Conservation (phyloP, 768 basidiomycete genomes). For the Boletus rubroflammeus region DNA sequence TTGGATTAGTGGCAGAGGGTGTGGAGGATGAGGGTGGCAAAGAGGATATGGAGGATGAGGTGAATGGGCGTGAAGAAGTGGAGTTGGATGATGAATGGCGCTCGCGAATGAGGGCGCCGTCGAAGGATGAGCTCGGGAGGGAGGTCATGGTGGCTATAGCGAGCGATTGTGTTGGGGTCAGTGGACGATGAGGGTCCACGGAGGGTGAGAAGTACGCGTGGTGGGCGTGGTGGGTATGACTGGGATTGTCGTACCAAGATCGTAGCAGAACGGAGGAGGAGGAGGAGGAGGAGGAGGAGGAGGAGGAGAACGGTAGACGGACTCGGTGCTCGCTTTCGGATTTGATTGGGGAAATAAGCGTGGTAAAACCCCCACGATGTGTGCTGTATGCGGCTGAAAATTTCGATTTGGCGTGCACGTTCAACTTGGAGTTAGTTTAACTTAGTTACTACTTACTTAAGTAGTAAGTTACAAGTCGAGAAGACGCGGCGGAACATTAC, state of each 20-base stretch:
- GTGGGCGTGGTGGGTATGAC: neutral
- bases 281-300: too few species aligned
- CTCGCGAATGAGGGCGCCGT: constrained; percentile 21
- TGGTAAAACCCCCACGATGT: neutral
- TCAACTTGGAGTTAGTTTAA: too few species aligned
- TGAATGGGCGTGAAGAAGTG: constrained; percentile 31
- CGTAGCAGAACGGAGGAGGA: neutral
- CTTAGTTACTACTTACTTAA: too few species aligned
- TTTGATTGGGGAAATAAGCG: neutral
- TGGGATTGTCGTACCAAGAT: neutral
- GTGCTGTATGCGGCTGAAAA: too few species aligned
- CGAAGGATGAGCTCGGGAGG: constrained; percentile 9
- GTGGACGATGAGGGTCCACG: neutral
- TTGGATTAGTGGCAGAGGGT: constrained; percentile 28
- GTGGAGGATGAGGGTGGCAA: constrained; percentile 23
- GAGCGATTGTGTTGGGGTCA: neutral
- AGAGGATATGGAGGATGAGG: constrained; percentile 30
- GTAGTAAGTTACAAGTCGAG: too few species aligned
- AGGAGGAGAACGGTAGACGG: neutral
- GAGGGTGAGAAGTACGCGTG: too few species aligned
- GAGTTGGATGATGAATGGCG: constrained; percentile 22
- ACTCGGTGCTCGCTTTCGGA: neutral
- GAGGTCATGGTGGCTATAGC: constrained; percentile 15
- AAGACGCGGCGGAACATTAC: too few species aligned
- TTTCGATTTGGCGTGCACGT: neutral